phyloP scores from a whole-genome alignment of 805 yeast genomes.

The Blastobotrys americana region DNA sequence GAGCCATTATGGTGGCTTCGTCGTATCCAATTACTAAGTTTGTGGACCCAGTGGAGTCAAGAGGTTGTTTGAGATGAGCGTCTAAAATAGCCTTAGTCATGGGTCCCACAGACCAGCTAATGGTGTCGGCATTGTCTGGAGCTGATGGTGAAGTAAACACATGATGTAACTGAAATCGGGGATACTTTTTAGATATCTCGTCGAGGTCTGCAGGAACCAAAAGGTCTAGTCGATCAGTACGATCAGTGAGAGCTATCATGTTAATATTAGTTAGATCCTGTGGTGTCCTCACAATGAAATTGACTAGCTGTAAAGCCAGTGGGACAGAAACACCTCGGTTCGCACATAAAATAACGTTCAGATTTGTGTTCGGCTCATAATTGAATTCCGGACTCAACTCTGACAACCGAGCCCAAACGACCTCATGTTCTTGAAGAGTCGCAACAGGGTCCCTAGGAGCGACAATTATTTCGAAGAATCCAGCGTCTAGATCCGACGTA shows the following conservation, averaged over 20 bases:
- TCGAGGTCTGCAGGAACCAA: slow-evolving; percentile 75
- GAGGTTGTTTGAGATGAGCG: slow-evolving; percentile 53
- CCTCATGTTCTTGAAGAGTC: slow-evolving; percentile 69
- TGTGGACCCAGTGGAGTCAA: slow-evolving; percentile 55
- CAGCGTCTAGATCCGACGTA: slow-evolving; percentile 60
- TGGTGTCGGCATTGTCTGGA: slow-evolving; percentile 55
- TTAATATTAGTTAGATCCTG: slow-evolving; percentile 68
- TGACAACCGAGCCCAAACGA: slow-evolving; percentile 65
- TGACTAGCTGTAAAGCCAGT: slow-evolving; percentile 58
- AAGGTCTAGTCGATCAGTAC: slow-evolving; percentile 57
- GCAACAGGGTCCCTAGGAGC: slow-evolving; percentile 85
- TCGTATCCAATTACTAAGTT: slow-evolving; percentile 68
- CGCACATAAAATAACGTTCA: slow-evolving; percentile 95
- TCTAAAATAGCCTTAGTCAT: slow-evolving; percentile 67
- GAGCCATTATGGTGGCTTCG: background rate
- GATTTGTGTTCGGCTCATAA: slow-evolving; percentile 64
- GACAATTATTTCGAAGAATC: slow-evolving; percentile 77
- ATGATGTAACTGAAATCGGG: slow-evolving; percentile 54
- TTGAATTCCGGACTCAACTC: slow-evolving; percentile 64
- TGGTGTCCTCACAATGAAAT: slow-evolving; percentile 71
- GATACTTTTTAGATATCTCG: slow-evolving; percentile 41
- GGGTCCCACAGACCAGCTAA: slow-evolving; percentile 77
- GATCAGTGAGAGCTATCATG: slow-evolving; percentile 74
- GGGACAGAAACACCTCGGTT: slow-evolving; percentile 86
- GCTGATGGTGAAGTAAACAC: slow-evolving; percentile 45